phyloP scores from a whole-genome alignment of 1,284 basidiomycete species.

The Stygiomarasmius scandens region DNA sequence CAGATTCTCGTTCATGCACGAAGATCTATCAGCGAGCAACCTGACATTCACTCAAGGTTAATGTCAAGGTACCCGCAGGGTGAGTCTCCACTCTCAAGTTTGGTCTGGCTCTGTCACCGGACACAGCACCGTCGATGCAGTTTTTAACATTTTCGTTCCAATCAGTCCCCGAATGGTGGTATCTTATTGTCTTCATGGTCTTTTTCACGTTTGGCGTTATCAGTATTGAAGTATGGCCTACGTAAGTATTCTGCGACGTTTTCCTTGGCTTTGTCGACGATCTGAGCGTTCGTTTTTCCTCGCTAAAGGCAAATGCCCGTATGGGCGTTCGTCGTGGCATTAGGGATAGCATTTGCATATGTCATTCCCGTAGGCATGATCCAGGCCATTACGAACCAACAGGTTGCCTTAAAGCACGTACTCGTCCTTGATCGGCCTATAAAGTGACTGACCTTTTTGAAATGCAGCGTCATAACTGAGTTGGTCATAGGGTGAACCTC shows the following conservation, averaged over 20 bases:
- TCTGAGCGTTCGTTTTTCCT: constrained; percentile 55
- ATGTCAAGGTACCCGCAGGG: constrained; percentile 78
- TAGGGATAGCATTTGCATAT: constrained; percentile 47
- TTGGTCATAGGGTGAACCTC: constrained; percentile 39
- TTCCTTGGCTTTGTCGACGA: constrained; percentile 42
- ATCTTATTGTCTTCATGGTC: constrained; percentile 41
- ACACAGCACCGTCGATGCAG: too few relatives aligned
- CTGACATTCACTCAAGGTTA: constrained; percentile 81
- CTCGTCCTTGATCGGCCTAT: background rate
- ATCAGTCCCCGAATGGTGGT: constrained; percentile 20
- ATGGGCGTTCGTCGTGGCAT: constrained; percentile 45
- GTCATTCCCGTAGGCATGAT: constrained; percentile 62
- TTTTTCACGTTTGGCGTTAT: constrained; percentile 63
- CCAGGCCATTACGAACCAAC: constrained; percentile 52
- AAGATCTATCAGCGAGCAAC: constrained; percentile 65
- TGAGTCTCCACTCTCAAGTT: constrained; percentile 9
- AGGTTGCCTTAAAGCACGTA: constrained; percentile 43
- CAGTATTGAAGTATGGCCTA: constrained; percentile 70
- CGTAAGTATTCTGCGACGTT: constrained; percentile 33
- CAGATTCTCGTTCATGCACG: constrained; percentile 66
- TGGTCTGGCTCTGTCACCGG: too few relatives aligned
- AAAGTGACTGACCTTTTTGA: background rate
- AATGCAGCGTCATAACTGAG: constrained; percentile 22
- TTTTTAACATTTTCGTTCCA: too few relatives aligned
- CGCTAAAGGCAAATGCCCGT: constrained; percentile 24